Percentiles rank a stretch among this genome's conserved stretches.
Evolutionary conservation across 176 grass and related monocot species (phyloP).

Genomic region (Pontederia crassipes): DNA sequence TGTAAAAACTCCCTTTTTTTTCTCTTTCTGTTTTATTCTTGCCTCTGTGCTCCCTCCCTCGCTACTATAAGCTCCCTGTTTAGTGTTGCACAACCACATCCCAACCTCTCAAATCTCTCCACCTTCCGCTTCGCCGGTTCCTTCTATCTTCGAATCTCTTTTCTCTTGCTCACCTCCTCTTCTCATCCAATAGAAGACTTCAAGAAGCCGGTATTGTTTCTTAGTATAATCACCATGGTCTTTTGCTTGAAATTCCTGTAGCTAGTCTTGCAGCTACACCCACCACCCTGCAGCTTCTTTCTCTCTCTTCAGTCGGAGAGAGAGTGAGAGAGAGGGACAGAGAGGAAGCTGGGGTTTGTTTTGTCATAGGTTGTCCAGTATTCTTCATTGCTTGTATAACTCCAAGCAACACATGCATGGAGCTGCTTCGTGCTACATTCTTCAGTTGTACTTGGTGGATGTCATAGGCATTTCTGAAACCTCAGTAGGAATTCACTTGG

Average conservation of each 20-base stretch:
- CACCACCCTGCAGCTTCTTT: neutral
- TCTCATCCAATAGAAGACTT: neutral
- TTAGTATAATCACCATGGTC: too few relatives aligned
- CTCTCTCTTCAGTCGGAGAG: neutral
- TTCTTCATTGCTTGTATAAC: conserved; percentile 4
- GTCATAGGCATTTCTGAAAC: neutral
- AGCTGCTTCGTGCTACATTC: neutral
- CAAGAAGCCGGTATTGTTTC: neutral
- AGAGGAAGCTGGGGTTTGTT: neutral
- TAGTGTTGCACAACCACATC: neutral
- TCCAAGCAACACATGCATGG: neutral
- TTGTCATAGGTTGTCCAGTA: conserved; percentile 1
- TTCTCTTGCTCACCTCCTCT: neutral
- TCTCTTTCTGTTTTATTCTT: neutral
- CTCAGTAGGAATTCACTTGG: neutral
- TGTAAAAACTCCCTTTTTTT: neutral
- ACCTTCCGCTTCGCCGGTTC: neutral
- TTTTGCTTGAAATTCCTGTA: neutral
- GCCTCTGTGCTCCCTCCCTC: conserved; percentile 1
- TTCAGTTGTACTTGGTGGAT: neutral
- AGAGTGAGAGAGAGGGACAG: neutral
- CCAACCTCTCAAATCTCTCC: neutral
- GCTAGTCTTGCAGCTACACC: neutral
- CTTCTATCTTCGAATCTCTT: neutral
- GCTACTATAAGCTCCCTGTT: conserved; percentile 3